Evolutionary conservation across 2,329 filamentous ascomycete species (phyloP).

Genomic region (Arthroderma sp.): DNA sequence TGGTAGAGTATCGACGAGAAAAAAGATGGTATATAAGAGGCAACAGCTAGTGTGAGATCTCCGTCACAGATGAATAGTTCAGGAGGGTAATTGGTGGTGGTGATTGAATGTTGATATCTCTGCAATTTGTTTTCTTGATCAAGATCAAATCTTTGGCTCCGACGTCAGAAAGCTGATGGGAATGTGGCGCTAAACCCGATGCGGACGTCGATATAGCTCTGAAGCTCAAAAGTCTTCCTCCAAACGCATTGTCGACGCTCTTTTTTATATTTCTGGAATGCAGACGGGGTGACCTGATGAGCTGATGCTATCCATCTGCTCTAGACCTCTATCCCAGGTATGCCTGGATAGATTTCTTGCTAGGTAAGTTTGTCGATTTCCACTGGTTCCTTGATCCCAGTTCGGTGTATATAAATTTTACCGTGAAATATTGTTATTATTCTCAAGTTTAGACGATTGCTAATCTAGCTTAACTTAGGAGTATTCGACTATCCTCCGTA

Average conservation of each 20-base stretch:
- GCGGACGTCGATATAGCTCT: background rate
- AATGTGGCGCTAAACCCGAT: background rate
- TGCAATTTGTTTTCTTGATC: background rate
- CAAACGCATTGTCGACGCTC: background rate
- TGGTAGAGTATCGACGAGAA: background rate
- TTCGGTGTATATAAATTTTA: background rate
- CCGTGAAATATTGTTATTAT: background rate
- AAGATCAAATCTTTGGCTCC: background rate
- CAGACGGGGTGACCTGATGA: conserved; percentile 5
- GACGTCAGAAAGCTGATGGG: background rate
- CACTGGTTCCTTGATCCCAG: too few relatives aligned
- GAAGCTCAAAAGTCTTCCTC: background rate
- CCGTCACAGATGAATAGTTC: background rate
- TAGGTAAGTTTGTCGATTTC: conserved; percentile 26
- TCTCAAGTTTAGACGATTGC: background rate
- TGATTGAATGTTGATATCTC: background rate
- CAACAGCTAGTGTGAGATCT: background rate
- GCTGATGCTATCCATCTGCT: conserved; percentile 32
- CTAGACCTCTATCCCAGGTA: conserved; percentile 26
- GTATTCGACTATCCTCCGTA: background rate
- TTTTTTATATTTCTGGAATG: background rate
- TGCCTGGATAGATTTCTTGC: conserved; percentile 20
- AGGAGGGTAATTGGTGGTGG: background rate
- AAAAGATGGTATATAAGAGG: too few relatives aligned
- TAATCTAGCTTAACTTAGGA: background rate